phyloP scores from a whole-genome alignment of 2,329 filamentous ascomycete species.

The Uncinocarpus reesii region DNA sequence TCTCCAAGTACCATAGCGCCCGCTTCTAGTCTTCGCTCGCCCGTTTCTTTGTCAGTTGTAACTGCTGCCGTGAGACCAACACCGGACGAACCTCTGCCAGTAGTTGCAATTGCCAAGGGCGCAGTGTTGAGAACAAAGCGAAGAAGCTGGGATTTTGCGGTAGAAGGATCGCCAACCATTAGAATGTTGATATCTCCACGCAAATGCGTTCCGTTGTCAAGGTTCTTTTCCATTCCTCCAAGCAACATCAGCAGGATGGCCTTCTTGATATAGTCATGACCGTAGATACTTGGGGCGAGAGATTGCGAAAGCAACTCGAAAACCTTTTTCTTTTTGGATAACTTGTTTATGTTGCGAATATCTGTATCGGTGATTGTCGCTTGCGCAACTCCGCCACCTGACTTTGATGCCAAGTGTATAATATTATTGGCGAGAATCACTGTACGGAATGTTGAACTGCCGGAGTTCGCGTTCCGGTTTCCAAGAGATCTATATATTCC shows the following conservation, averaged over 20 bases:
- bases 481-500: slow-evolving; percentile 89
- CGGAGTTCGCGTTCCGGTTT: slow-evolving; percentile 82
- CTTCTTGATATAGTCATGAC: slow-evolving; percentile 96
- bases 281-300: slow-evolving; percentile 89
- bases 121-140: slow-evolving; percentile 96
- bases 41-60: slow-evolving; percentile 93
- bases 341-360: slow-evolving; percentile 96
- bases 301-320: slow-evolving; percentile 91
- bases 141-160: slow-evolving; percentile 94
- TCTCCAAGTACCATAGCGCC: slow-evolving; percentile 98
- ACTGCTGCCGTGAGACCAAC: slow-evolving; percentile 96
- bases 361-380: slow-evolving; percentile 91
- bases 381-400: slow-evolving; percentile 83
- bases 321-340: slow-evolving; percentile 85
- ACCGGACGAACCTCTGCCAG: slow-evolving; percentile 89
- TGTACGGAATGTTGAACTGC: slow-evolving; percentile 90
- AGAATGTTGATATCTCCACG: slow-evolving; percentile 98
- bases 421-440: slow-evolving; percentile 90
- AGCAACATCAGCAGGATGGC: slow-evolving; percentile 91
- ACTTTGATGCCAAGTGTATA: slow-evolving; percentile 89
- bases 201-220: slow-evolving; percentile 95
- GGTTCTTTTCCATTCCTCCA: slow-evolving; percentile 94
- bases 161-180: slow-evolving; percentile 98
- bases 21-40: slow-evolving; percentile 84
- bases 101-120: slow-evolving; percentile 90